A percentile compares a stretch with the other conserved stretches of the same genome.
Conservation (phyloP, 441 rosid genomes). For the Aleurites moluccanus region DNA sequence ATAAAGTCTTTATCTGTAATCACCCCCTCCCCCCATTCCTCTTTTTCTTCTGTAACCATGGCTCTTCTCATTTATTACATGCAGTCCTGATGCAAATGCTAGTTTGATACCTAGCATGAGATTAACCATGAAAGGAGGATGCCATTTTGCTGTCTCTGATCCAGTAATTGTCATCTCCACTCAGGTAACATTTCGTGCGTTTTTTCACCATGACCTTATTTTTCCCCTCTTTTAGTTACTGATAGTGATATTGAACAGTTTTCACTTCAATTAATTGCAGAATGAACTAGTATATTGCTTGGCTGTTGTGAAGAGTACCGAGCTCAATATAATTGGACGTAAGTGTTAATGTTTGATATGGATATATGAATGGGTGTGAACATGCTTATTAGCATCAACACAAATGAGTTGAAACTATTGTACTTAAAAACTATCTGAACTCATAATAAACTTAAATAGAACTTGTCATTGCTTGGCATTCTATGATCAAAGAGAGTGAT, state of each 20-base stretch:
- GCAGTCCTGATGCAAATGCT: conserved; percentile 61
- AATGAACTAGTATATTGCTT: conserved; percentile 65
- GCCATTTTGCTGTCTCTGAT: conserved; percentile 48
- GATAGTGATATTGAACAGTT: conserved; percentile 15
- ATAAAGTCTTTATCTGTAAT: not conserved
- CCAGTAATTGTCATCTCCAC: conserved; percentile 59
- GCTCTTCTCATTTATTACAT: conserved; percentile 21
- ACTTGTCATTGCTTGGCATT: not conserved
- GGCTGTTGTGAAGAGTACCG: conserved; percentile 71
- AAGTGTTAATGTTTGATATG: conserved; percentile 34
- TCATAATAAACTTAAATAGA: not conserved
- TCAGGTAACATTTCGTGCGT: conserved; percentile 36
- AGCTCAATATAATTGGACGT: conserved; percentile 88
- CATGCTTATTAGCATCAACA: not conserved
- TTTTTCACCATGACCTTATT: not conserved
- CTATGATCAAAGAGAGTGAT: not conserved
- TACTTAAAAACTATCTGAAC: not conserved
- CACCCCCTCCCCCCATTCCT: not conserved
- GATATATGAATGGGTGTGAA: not conserved
- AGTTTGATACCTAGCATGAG: conserved; percentile 54
- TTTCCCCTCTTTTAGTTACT: not conserved
- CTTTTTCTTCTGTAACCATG: conserved; percentile 8
- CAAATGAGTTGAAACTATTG: not conserved
- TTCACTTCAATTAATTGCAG: conserved; percentile 39
- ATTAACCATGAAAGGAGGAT: conserved; percentile 87